A percentile compares a stretch with the other conserved stretches of the same genome.
phyloP scores from a whole-genome alignment of 768 basidiomycete species.

The Rhizopogon sp. region DNA sequence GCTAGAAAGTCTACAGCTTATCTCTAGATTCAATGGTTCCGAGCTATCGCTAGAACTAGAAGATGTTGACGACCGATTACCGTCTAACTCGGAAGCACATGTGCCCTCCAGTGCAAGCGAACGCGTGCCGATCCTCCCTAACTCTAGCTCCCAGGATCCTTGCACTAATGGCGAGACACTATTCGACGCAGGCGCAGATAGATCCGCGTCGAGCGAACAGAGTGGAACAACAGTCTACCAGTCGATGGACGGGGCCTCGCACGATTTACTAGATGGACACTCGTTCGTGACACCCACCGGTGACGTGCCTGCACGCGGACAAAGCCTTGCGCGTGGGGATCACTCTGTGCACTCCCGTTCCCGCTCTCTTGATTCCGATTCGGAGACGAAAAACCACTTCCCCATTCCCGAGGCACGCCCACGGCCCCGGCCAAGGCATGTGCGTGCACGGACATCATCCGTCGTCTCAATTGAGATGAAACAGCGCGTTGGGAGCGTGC shows the following conservation, averaged over 20 bases:
- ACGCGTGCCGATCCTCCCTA: slow-evolving; percentile 22
- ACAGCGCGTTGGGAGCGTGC: slow-evolving; percentile 33
- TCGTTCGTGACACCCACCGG: slow-evolving; percentile 20
- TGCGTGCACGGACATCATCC: slow-evolving; percentile 32
- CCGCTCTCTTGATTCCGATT: background rate
- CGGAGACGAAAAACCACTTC: slow-evolving; percentile 13
- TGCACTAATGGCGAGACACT: slow-evolving; percentile 1
- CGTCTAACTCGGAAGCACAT: slow-evolving; percentile 11
- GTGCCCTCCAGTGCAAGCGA: slow-evolving; percentile 15
- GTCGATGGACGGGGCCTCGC: slow-evolving; percentile 22
- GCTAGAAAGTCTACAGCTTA: slow-evolving; percentile 73
- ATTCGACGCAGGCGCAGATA: slow-evolving; percentile 24
- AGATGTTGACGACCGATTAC: slow-evolving; percentile 56
- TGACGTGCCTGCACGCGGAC: slow-evolving; percentile 18
- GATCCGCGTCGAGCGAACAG: slow-evolving; percentile 8
- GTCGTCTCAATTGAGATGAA: slow-evolving; percentile 32
- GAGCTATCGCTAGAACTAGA: slow-evolving; percentile 59
- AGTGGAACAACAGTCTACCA: slow-evolving; percentile 21
- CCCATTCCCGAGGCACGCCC: slow-evolving; percentile 1
- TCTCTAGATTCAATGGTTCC: slow-evolving; percentile 83
- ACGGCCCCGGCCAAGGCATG: slow-evolving; percentile 3
- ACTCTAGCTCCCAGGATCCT: slow-evolving; percentile 9
- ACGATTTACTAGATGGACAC: slow-evolving; percentile 23
- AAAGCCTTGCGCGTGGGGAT: slow-evolving; percentile 27
- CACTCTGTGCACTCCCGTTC: slow-evolving; percentile 10